Percentiles rank a stretch among this genome's conserved stretches.
Conservation (phyloP, 1,284 basidiomycete genomes). For the Coriolopsis trogii region DNA sequence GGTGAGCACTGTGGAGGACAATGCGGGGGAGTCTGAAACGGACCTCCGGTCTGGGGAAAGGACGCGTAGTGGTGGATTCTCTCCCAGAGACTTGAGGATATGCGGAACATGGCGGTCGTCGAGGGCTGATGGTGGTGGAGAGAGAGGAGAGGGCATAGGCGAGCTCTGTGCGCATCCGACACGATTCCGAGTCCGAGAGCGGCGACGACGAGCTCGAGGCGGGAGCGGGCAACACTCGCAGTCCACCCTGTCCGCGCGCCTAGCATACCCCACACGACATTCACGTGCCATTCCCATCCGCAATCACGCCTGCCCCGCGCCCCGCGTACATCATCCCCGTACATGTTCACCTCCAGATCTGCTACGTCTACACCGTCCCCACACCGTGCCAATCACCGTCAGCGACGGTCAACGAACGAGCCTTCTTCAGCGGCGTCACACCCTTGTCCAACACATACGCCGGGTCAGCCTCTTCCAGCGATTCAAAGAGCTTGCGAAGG, state of each 20-base stretch:
- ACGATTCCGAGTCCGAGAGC: constrained; percentile 11
- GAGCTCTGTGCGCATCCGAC: constrained; percentile 7
- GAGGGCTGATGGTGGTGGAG: background rate
- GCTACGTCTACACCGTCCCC: too few species aligned
- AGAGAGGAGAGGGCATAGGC: background rate
- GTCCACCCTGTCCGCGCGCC: background rate
- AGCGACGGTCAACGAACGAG: too few species aligned
- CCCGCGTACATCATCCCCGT: too few species aligned
- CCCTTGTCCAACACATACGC: too few species aligned
- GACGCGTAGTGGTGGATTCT: constrained; percentile 93
- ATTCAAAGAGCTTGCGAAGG: too few species aligned
- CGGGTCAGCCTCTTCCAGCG: too few species aligned
- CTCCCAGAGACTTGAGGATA: constrained; percentile 85
- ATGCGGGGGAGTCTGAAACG: constrained; percentile 32
- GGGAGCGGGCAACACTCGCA: background rate
- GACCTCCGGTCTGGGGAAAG: constrained; percentile 91
- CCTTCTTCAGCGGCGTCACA: too few species aligned
- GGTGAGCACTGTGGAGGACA: background rate
- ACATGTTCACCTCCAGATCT: too few species aligned
- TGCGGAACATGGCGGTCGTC: constrained; percentile 53
- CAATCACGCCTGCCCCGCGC: background rate
- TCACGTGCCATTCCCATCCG: background rate
- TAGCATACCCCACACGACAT: constrained; percentile 1
- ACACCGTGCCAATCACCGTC: too few species aligned
- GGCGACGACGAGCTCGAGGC: background rate